A percentile compares a stretch with the other conserved stretches of the same genome.
Evolutionary conservation across 208 protist genomes (phyloP).

Genomic region (Kentomonas sorsogonicus): DNA sequence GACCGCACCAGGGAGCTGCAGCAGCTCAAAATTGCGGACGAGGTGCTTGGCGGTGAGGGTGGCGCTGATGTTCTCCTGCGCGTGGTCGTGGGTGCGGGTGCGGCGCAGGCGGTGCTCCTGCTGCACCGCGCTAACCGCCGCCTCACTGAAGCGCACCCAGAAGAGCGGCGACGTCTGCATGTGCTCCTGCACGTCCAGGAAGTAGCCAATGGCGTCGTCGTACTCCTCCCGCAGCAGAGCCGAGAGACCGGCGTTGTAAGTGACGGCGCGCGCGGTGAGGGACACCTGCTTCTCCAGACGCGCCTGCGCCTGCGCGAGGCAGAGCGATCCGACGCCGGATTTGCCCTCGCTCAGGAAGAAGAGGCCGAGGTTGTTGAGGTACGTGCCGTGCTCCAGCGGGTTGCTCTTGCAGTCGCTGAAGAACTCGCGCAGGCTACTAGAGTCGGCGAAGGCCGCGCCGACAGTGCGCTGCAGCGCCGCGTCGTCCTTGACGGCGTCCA

Average conservation of each 20-base stretch:
- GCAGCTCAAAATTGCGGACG: slow-evolving; percentile 73
- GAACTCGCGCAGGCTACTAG: slow-evolving; percentile 64
- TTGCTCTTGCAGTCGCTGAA: slow-evolving; percentile 39
- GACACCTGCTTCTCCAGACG: slow-evolving; percentile 25
- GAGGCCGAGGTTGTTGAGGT: slow-evolving; percentile 87
- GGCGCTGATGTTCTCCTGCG: slow-evolving; percentile 56
- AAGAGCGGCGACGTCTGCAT: slow-evolving; percentile 74
- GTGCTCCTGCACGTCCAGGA: slow-evolving; percentile 65
- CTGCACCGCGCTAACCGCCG: slow-evolving; percentile 59
- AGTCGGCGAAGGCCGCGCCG: slow-evolving; percentile 61
- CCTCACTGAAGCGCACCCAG: slow-evolving; percentile 82
- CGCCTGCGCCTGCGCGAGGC: slow-evolving; percentile 77
- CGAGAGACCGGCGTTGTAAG: slow-evolving; percentile 84
- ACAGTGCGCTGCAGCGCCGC: slow-evolving; percentile 48
- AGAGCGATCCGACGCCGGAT: slow-evolving; percentile 70
- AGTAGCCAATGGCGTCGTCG: slow-evolving; percentile 59
- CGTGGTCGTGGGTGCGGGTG: slow-evolving; percentile 63
- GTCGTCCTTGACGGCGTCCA: slow-evolving; percentile 33
- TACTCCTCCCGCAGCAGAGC: slow-evolving; percentile 74
- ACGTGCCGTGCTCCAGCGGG: slow-evolving; percentile 44
- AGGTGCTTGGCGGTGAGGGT: slow-evolving; percentile 65
- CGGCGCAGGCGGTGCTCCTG: slow-evolving; percentile 20
- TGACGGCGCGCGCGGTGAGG: slow-evolving; percentile 40
- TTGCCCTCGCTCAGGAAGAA: slow-evolving; percentile 72
- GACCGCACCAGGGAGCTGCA: slow-evolving; percentile 67